Evolutionary conservation across 805 yeast genomes (phyloP), one percentile per base, ranked within the genome.

Genomic region (Priceomyces melissophilus): DNA sequence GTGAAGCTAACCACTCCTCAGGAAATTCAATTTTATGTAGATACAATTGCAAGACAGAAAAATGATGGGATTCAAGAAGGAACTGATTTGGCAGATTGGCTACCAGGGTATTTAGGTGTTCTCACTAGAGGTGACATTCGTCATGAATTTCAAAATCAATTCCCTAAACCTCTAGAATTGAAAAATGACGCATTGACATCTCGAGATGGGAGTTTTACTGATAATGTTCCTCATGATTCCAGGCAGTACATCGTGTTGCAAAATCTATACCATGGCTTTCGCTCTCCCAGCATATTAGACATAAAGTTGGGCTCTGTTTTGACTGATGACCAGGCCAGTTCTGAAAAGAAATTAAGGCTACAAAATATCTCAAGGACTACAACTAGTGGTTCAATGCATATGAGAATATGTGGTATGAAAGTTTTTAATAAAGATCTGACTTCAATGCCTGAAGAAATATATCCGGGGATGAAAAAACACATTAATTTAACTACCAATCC

Each of bases 391-490:
- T 66, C 82, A 3, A 66, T 87, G 10, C 75, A 80, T 12, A 81
- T 84, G 48, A 68, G 99, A 44, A 78, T 91, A 3, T 90, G 98
- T 52, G 99, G 99, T 0, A 86, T 91, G 91, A 82, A 81, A 45
- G 60, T 83, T 4, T 71, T 59, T 47, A 17, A 28, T 12, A 36
- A 47, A 16, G 23, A 41, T 3, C 49, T 45, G 37, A 44, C 37
- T 30, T 49, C 51, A 10, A 6, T 26, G 12, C 48, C 55, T 1
- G 37, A 46, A 35, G 46, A 37, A 3, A 25, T 48, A 1, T 53
- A 43, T 40, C 49, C 53, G 8, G 49, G 41, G 1, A 48, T 58
- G 53, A 38, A 30, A n/a, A 43, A 49, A 2, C 44, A 57, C 8
- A 38, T 58, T 3, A 40, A 45, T 40, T 15, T 48, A 26, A 2